phyloP scores from a whole-genome alignment of 768 basidiomycete species.

The Leccinum disarticulatum region DNA sequence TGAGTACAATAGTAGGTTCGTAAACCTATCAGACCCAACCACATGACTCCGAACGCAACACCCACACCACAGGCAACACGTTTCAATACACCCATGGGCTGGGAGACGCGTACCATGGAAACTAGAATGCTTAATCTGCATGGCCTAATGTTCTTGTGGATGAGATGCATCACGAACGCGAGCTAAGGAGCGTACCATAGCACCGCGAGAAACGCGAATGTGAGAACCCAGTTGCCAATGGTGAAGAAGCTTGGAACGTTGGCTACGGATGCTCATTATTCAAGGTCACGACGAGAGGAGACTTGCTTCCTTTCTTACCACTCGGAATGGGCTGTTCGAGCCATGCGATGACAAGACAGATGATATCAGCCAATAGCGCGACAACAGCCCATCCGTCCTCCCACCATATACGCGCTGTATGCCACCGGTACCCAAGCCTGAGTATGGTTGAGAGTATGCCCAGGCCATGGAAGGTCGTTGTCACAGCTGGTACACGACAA shows the following conservation, averaged over 20 bases:
- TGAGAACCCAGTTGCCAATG: not conserved
- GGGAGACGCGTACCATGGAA: not conserved
- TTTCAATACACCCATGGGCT: not conserved
- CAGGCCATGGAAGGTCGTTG: conserved; percentile 1
- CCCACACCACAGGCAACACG: not conserved
- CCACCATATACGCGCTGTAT: not conserved
- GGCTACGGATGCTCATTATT: not conserved
- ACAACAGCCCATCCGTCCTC: conserved; percentile 3
- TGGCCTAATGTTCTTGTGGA: not conserved
- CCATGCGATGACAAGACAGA: not conserved
- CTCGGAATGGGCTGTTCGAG: not conserved
- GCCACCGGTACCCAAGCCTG: conserved; percentile 3
- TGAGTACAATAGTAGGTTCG: not conserved
- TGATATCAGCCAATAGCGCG: not conserved
- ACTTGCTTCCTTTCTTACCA: not conserved
- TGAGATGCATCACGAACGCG: not conserved
- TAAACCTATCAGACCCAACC: not conserved
- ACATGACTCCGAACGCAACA: not conserved
- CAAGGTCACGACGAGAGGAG: not conserved
- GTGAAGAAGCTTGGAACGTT: not conserved
- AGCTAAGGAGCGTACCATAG: not conserved
- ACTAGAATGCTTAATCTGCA: not conserved
- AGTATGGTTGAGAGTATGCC: conserved; percentile 2
- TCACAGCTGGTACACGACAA: not conserved
- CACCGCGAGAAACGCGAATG: conserved; percentile 1